Evolutionary conservation across 345 rosid species (phyloP).

Genomic region (Gossypium longicalyx): DNA sequence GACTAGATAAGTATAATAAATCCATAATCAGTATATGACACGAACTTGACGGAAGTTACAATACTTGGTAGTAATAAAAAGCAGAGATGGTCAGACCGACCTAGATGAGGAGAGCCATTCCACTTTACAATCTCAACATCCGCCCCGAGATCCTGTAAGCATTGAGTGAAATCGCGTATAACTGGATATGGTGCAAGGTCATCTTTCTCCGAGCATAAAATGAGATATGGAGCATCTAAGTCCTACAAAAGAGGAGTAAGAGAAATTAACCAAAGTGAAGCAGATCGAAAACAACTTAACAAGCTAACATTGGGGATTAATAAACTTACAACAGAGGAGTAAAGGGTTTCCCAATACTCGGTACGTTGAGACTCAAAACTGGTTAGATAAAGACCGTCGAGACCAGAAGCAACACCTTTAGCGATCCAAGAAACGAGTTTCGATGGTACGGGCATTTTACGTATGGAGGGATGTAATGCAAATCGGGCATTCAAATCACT

Average conservation of each 20-base stretch:
- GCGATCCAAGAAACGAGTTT: slow-evolving; percentile 73
- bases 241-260: slow-evolving; percentile 38
- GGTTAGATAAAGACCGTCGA: slow-evolving; percentile 79
- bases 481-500: slow-evolving; percentile 70
- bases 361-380: slow-evolving; percentile 76
- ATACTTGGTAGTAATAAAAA: slow-evolving; percentile 1
- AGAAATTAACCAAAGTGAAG: not conserved
- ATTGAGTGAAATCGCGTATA: slow-evolving; percentile 49
- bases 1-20: not conserved
- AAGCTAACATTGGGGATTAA: not conserved
- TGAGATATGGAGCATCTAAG: slow-evolving; percentile 73
- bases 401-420: slow-evolving; percentile 68
- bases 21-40: not conserved
- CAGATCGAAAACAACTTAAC: slow-evolving; percentile 8
- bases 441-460: slow-evolving; percentile 64
- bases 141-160: slow-evolving; percentile 64
- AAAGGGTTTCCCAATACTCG: slow-evolving; percentile 81
- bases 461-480: slow-evolving; percentile 59
- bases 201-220: slow-evolving; percentile 80
- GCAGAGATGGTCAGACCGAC: slow-evolving; percentile 34
- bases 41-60: not conserved
- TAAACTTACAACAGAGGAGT: slow-evolving; percentile 72
- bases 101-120: slow-evolving; percentile 72
- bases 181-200: slow-evolving; percentile 58
- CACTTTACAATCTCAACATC: slow-evolving; percentile 74